Evolutionary conservation across 306 rosid species (phyloP), one percentile per base, ranked within the genome.

Genomic region (Quercus variabilis): DNA sequence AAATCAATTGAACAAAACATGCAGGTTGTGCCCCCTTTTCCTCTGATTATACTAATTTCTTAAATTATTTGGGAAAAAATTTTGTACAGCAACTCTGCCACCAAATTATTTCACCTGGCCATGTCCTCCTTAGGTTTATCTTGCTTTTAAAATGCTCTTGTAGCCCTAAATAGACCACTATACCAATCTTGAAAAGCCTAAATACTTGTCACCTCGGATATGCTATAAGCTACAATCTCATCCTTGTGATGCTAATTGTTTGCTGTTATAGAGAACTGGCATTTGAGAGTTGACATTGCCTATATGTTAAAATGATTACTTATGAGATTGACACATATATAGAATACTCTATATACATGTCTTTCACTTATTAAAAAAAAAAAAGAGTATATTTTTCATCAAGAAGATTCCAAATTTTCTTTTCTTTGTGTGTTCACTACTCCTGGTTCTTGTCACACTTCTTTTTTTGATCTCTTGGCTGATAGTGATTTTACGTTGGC

Each of bases 21-120:
- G 78, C 92, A 91, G 97, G 97, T 93, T 75, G 6, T 58, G 21
- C 79, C 57, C 58, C 54, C 21, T 43, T 35, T 69, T 17, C n/a
- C 30, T 35, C 18, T 2, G 51, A 18, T 67, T 33, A 15, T 35
- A 38, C 52, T 18, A 35, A 18, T 35, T 35, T 9, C 72, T 35
- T 19, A 19, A 67, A 6, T 18, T 67, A 13, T 67, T 18, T 19
- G 52, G 72, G 51, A 31, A 33, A 23, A 19, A 8, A 4, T 10
- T 14, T 18, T 12, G 18, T 26, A 28, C 69, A 15, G 69, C 41
- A 63, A 26, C 35, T 63, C 54, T 49, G 17, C n/a, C 30, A 28
- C 41, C 17, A 28, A 63, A 63, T 63, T 14, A 63, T 63, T 63
- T 59, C 12, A 15, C 35, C 9, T 63, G n/a, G 12, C 20, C 69